Evolutionary conservation across 768 basidiomycete genomes (phyloP), one percentile per base, ranked within the genome.

Genomic region (Russula compacta): DNA sequence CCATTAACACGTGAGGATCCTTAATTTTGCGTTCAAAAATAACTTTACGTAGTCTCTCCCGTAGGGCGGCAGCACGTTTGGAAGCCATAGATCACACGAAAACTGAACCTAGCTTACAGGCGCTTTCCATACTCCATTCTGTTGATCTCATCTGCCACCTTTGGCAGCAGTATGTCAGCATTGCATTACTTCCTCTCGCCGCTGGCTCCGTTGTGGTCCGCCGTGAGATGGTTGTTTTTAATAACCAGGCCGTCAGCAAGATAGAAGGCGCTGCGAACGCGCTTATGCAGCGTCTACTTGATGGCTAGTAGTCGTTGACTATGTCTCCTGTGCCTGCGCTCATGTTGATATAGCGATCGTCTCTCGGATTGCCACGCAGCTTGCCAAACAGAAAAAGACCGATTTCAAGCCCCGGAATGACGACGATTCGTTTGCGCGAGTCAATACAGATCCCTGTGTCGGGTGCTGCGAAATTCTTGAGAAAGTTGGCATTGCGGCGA

Each of bases 341-440:
- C 32, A 63, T 36, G 24, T 49, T 36, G 24, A 24, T 21, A 0
- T 63, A 94, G 91, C 79, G 0, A 81, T 92, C 61, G 72, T 93
- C 50, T 72, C 81, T 19, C 95, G 89, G 86, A 75, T 98, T 7
- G 78, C 83, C 2, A 64, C 78, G 3, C 86, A 90, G 64, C 82
- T 99, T 40, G 80, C 83, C 8, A 95, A 93, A 72, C 97, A 99
- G 72, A 98, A 98, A 77, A 89, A 87, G 68, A 89, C 84, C 53
- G 97, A 99, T 71, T 99, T 97, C 76, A 97, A 95, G 72, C 97
- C 97, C 11, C 83, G 88, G 40, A 94, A 98, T 67, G 97, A 99
- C 69, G 95, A 98, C 67, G 73, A 94, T 24, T 94, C 94, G 0
- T 98, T 98, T 72, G 92, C 93, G 4, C 78, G 93, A 21, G 92